Evolutionary conservation across 2,329 filamentous ascomycete genomes (phyloP).

Genomic region (Corynespora cassiicola): DNA sequence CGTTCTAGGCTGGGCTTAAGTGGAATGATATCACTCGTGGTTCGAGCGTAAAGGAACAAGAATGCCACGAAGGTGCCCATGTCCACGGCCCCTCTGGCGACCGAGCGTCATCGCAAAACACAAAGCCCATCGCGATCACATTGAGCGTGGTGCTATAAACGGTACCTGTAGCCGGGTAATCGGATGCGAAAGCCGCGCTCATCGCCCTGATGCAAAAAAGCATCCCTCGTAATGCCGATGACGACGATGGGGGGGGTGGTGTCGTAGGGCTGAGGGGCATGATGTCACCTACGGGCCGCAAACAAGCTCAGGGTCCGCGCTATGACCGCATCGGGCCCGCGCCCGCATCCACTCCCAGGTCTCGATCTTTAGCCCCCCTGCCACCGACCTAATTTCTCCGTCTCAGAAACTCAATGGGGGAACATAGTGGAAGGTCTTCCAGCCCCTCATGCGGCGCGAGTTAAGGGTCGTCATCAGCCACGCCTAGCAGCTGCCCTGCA

Average conservation of each 20-base stretch:
- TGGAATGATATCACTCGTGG: too few species aligned
- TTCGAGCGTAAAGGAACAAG: too few species aligned
- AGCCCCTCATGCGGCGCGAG: constrained; percentile 1
- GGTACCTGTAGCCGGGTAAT: too few species aligned
- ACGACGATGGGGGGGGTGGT: constrained; percentile 5
- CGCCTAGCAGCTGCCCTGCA: constrained; percentile 5
- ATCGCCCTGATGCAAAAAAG: too few species aligned
- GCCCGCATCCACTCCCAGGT: not conserved
- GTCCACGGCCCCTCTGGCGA: too few species aligned
- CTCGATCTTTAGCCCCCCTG: constrained; percentile 3
- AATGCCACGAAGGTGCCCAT: too few species aligned
- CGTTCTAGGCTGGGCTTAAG: too few species aligned
- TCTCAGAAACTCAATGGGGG: constrained; percentile 3
- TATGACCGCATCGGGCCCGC: constrained; percentile 6
- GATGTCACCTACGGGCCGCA: constrained; percentile 4
- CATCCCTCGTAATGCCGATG: too few species aligned
- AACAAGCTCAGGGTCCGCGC: constrained; percentile 11
- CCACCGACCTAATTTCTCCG: constrained; percentile 1
- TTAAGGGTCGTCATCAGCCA: constrained; percentile 9
- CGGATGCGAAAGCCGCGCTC: too few species aligned
- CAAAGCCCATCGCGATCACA: too few species aligned
- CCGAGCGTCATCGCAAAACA: too few species aligned
- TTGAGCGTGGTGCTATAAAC: too few species aligned
- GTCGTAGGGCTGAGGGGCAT: constrained; percentile 10
- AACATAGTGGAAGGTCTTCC: constrained; percentile 1